Percentiles rank a stretch among this genome's conserved stretches.
Evolutionary conservation across 2,329 filamentous ascomycete species (phyloP).

Genomic region (Aspergillus uvarum): DNA sequence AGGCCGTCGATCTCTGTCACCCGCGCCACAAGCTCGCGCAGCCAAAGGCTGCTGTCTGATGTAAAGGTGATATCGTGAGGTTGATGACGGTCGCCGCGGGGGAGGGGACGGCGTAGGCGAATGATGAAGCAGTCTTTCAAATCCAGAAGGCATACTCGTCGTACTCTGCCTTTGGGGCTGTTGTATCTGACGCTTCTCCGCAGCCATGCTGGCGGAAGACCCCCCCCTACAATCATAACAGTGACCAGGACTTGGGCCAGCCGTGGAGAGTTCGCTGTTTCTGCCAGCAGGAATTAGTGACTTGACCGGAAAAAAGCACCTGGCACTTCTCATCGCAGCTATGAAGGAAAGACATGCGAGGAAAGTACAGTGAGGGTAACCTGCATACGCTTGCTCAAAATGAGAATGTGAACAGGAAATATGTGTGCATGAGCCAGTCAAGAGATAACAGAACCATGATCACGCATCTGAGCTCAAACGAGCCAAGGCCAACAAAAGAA

Average conservation of each 20-base stretch:
- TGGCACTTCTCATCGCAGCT: background rate
- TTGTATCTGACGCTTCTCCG: slow-evolving; percentile 17
- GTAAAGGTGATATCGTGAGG: slow-evolving; percentile 40
- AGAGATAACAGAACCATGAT: background rate
- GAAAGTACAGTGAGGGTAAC: background rate
- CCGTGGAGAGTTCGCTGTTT: slow-evolving; percentile 29
- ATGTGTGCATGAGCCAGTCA: background rate
- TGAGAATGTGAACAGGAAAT: background rate
- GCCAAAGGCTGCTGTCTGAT: slow-evolving; percentile 49
- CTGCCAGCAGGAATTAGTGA: slow-evolving; percentile 24
- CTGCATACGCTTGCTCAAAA: background rate
- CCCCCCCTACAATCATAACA: slow-evolving; percentile 28
- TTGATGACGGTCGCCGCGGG: slow-evolving; percentile 23
- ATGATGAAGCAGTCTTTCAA: slow-evolving; percentile 40
- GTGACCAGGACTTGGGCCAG: slow-evolving; percentile 30
- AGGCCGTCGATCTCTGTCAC: slow-evolving; percentile 47
- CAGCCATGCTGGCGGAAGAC: slow-evolving; percentile 14
- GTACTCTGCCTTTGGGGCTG: slow-evolving; percentile 17
- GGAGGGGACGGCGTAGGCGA: slow-evolving; percentile 22
- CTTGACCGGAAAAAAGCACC: background rate
- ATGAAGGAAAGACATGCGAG: background rate
- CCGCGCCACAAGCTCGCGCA: slow-evolving; percentile 48
- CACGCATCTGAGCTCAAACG: slow-evolving; percentile 14
- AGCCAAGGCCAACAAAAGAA: slow-evolving; percentile 21
- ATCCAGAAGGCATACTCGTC: slow-evolving; percentile 36